Conservation (phyloP, 2,329 filamentous ascomycete species). For the Neofusicoccum laricinum region DNA sequence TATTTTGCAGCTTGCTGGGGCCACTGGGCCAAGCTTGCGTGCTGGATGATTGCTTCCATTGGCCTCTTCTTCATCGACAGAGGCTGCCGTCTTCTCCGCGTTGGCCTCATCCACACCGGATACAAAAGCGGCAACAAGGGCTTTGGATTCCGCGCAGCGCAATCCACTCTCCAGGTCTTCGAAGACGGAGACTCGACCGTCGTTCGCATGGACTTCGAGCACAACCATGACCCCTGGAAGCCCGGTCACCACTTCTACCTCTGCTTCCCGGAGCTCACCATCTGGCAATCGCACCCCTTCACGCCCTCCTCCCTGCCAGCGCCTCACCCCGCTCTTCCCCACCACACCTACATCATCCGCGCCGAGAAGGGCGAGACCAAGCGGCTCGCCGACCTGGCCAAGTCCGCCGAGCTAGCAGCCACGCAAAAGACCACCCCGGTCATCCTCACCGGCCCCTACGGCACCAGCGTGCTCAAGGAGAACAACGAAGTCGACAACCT, state of each 20-base stretch:
- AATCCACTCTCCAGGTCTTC: constrained; percentile 54
- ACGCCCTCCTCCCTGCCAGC: constrained; percentile 57
- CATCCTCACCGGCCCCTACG: constrained; percentile 35
- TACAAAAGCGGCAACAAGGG: constrained; percentile 43
- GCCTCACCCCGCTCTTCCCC: constrained; percentile 32
- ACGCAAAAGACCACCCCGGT: constrained; percentile 25
- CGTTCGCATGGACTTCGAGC: constrained; percentile 63
- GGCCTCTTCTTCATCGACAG: constrained; percentile 66
- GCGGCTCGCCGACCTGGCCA: constrained; percentile 31
- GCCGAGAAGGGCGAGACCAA: constrained; percentile 33
- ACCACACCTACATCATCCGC: constrained; percentile 36
- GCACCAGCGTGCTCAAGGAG: constrained; percentile 25
- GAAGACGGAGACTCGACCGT: constrained; percentile 49
- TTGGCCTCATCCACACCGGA: constrained; percentile 59
- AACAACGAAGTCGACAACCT: constrained; percentile 27
- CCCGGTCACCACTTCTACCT: constrained; percentile 71
- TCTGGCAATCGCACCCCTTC: constrained; percentile 73
- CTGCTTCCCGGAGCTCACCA: constrained; percentile 62
- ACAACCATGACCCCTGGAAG: constrained; percentile 60
- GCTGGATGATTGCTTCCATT: constrained; percentile 66
- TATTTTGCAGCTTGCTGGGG: constrained; percentile 75
- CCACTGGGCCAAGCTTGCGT: constrained; percentile 67
- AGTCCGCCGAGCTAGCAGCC: constrained; percentile 10
- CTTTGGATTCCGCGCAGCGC: constrained; percentile 55
- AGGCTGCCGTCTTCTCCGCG: constrained; percentile 56